Evolutionary conservation across 2,329 filamentous ascomycete genomes (phyloP), one percentile per base, ranked within the genome.

Genomic region (Fusarium bulbicola): DNA sequence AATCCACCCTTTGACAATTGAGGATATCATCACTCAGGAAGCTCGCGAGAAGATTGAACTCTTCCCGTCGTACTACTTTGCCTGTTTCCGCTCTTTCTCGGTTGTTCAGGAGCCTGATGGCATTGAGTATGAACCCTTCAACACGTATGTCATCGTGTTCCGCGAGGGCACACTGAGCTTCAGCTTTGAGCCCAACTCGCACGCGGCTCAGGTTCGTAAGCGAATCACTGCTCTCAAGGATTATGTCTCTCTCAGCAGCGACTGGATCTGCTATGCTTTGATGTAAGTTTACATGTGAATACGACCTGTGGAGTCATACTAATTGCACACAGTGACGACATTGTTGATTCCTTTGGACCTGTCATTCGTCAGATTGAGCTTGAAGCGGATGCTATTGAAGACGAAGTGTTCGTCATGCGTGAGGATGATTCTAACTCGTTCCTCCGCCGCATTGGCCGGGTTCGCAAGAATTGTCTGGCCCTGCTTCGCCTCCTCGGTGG

Each of bases 231-330:
- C 94, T 76, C 87, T 99, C 63, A 95, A 97, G 79, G 96, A 99
- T 79, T 98, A 98, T 79, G 93, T 98, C 77, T 92, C 95, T 70
- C 88, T 99, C 43, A 97, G 94, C 80, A 95, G 95, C 76, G 96
- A 99, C 83, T 99, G 97, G 95, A 97, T 98, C 76, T 99, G 96
- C 86, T 99, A 99, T 80, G 96, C 96, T 47, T 88, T 99, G 79
- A 98, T 99, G 92, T 94, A 86, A 87, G 92, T 34, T 20, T 36
- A 37, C 30, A 36, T n/a, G 9, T 28, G 16, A 28, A 20, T 34
- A 28, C 16, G 14, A 32, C 28, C 30, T 28, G 50, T 36, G n/a
- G n/a, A 28, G 43, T 79, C 82, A 70, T 42, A 83, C 72, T 30
- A 56, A 49, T 39, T 28, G 4, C 16, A 9, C 52, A 40, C 64